Conservation (phyloP, 2,329 filamentous ascomycete genomes). For the Fusarium mangiferae region DNA sequence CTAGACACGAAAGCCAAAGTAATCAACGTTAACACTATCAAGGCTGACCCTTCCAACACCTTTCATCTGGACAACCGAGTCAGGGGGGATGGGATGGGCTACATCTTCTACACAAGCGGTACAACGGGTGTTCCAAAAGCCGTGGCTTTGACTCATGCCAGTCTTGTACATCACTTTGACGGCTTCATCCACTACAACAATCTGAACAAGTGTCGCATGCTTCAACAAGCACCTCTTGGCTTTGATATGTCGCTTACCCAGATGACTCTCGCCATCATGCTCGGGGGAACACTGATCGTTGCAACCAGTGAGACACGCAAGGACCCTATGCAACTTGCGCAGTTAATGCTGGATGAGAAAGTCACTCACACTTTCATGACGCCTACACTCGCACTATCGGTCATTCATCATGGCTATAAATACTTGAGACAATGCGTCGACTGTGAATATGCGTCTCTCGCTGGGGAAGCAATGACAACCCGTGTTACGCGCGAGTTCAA, state of each 20-base stretch:
- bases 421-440: not conserved
- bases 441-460: not conserved
- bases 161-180: not conserved
- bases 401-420: constrained; percentile 1
- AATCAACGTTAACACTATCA: not conserved
- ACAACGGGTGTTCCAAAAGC: constrained; percentile 4
- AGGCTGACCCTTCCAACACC: not conserved
- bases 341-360: constrained; percentile 3
- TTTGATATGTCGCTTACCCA: constrained; percentile 9
- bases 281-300: not conserved
- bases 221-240: constrained; percentile 2
- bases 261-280: not conserved
- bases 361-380: constrained; percentile 8
- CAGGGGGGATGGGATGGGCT: not conserved
- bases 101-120: constrained; percentile 3
- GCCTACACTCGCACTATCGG: not conserved
- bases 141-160: not conserved
- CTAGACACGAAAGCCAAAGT: not conserved
- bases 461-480: not conserved
- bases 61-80: not conserved
- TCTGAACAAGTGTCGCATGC: not conserved
- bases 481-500: not conserved
- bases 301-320: not conserved
- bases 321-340: not conserved
- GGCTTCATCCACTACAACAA: not conserved